Conservation (phyloP, 371 early-diverging fungal genomes). For the Rhizopus stolonifer region DNA sequence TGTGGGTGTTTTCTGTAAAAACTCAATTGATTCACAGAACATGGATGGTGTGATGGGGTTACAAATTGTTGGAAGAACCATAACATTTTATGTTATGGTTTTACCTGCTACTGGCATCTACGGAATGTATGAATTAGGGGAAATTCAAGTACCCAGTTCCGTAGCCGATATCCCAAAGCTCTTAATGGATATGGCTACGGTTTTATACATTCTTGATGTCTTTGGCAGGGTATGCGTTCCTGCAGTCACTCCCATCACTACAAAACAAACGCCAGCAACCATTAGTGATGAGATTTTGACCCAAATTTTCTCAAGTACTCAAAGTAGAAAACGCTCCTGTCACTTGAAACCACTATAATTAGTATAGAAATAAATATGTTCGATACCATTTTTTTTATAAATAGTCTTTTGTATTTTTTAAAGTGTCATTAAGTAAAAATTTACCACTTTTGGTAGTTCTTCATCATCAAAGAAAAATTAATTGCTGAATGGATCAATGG, state of each 20-base stretch:
- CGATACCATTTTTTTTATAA: background rate
- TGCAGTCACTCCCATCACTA: background rate
- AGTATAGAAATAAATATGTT: constrained; percentile 4
- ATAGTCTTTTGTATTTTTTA: constrained; percentile 1
- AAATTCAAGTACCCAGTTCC: constrained; percentile 18
- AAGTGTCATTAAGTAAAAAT: constrained; percentile 1
- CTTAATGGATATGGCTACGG: constrained; percentile 13
- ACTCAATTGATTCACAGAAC: constrained; percentile 20
- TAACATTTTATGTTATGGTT: constrained; percentile 22
- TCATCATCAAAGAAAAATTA: constrained; percentile 1
- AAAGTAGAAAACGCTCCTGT: constrained; percentile 9
- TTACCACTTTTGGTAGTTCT: constrained; percentile 1
- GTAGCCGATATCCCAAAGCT: constrained; percentile 19
- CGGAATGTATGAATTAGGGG: constrained; percentile 16
- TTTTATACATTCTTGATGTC: constrained; percentile 11
- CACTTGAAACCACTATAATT: constrained; percentile 9
- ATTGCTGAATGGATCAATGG: constrained; percentile 3
- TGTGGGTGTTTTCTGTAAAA: constrained; percentile 23
- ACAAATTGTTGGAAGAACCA: constrained; percentile 20
- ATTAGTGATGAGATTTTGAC: no score
- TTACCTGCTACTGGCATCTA: constrained; percentile 17
- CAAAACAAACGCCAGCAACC: no score
- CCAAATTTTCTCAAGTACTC: background rate
- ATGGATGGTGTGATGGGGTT: constrained; percentile 19
- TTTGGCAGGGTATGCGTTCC: constrained; percentile 4